Percentiles rank a stretch among this genome's conserved stretches.
phyloP scores from a whole-genome alignment of 1,284 basidiomycete genomes.

The Boletus sp. region DNA sequence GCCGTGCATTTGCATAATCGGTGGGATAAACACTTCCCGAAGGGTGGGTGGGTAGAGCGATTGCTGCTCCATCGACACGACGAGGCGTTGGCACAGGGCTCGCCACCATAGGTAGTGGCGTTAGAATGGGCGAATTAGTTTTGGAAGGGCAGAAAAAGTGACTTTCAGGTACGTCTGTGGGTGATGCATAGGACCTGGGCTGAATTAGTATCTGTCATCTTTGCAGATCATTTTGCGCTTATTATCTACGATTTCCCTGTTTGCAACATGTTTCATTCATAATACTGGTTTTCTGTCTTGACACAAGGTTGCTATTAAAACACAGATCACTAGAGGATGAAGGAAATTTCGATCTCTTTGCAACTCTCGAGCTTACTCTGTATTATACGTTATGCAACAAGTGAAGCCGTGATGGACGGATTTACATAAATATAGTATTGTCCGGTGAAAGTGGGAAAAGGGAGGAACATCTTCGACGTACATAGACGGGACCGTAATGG shows the following conservation, averaged over 20 bases:
- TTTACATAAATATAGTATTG: no score
- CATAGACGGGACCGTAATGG: background rate
- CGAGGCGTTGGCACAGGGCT: slow-evolving; percentile 10
- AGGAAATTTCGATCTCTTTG: no score
- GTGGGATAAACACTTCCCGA: slow-evolving; percentile 84
- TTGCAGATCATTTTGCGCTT: background rate
- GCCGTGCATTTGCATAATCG: slow-evolving; percentile 92
- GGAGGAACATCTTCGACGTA: background rate
- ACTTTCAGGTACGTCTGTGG: background rate
- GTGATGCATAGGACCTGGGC: background rate
- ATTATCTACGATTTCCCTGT: no score
- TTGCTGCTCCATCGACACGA: slow-evolving; percentile 70
- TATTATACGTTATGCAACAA: slow-evolving; percentile 11
- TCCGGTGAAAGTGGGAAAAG: background rate
- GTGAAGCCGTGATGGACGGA: no score
- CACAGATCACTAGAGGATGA: no score
- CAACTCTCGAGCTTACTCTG: background rate
- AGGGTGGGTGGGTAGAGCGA: slow-evolving; percentile 80
- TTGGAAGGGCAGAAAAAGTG: background rate
- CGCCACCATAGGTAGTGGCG: background rate
- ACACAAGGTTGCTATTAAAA: no score
- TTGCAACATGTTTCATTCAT: no score
- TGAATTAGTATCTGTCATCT: background rate
- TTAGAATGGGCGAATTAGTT: background rate
- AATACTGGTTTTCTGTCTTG: no score